Base-by-base conservation (phyloP, 1,139 yeast genomes). In the Candida pseudocylindracea region DNA sequence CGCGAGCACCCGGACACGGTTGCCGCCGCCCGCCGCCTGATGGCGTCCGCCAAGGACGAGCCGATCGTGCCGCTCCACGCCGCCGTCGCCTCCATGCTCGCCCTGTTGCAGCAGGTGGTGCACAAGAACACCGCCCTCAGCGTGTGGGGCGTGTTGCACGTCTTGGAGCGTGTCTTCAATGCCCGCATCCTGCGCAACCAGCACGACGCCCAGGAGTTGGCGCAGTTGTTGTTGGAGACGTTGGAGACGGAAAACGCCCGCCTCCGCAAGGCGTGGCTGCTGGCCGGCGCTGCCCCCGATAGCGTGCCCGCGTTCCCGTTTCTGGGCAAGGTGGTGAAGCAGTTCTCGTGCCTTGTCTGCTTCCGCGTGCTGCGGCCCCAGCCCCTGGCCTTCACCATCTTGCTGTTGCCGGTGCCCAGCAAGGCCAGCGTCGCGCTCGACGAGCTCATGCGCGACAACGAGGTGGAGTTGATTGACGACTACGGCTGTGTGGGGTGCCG, bases 191-290 rank as follows among this genome's bases (percentile, higher is more conserved):
- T 93, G 2, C 56, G 83, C 27, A 67, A 69, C 30, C 98, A 88
- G 51, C 93, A 85, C 43, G 96, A 85, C 53, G 94, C 96, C 0
- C 96, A 88, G 42, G 98, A 88, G 45, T 60, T 88, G 38, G 65
- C 88, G 27, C 93, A 80, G 45, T 51, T 80, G 35, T 61, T 85
- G 28, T 55, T 83, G 31, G 93, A 85, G 44, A 74, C 91, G 1
- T 55, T 85, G 35, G 74, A 76, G 36, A 65, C 61, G 37, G 95
- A 85, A 46, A 62, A 67, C 41, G 51, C 46, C 29, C 62, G 55
- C 38, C 56, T 50, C 37, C 39, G 35, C 39, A 36, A 11, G 36
- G 38, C 10, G 35, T 37, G 34, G 27, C 4, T 25, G 30, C 30
- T 26, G 35, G 29, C 41, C 45, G n/a, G 38, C 37, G n/a, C 29